Conservation (phyloP, 495 filamentous ascomycete species). For the Aspergillus homomorphus region DNA sequence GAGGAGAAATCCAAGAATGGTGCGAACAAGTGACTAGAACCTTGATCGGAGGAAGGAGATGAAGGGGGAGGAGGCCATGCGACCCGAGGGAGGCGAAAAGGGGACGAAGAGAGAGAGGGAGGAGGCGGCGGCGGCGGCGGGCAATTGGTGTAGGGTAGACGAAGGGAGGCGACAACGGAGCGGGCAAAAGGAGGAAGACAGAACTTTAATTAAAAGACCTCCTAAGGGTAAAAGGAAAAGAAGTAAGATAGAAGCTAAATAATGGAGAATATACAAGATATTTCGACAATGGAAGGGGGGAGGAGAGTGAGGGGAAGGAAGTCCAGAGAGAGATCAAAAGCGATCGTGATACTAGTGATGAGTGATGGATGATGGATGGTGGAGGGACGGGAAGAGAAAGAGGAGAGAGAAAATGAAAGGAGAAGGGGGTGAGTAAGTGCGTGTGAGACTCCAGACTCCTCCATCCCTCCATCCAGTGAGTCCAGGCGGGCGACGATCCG, state of each 20-base stretch:
- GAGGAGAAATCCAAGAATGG: conserved; percentile 4
- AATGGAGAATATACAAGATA: background rate
- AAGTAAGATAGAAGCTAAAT: background rate
- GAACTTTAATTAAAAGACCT: background rate
- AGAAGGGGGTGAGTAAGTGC: background rate
- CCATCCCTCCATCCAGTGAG: background rate
- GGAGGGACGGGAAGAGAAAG: background rate
- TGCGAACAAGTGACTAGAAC: conserved; percentile 9
- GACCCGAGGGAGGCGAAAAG: conserved; percentile 13
- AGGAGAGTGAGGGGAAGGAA: background rate
- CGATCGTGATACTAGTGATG: too few relatives aligned
- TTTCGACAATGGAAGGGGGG: too few relatives aligned
- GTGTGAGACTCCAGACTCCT: too few relatives aligned
- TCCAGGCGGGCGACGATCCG: conserved; percentile 13
- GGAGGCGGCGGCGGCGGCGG: conserved; percentile 1
- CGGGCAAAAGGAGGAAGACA: background rate
- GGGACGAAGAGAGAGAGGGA: background rate
- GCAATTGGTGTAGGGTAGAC: background rate
- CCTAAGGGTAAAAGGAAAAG: background rate
- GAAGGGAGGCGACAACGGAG: conserved; percentile 1
- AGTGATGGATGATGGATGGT: too few relatives aligned
- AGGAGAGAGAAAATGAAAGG: background rate
- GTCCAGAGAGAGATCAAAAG: background rate
- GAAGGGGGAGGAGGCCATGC: conserved; percentile 12
- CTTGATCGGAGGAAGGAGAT: conserved; percentile 3